Evolutionary conservation across 441 rosid species (phyloP).

Genomic region (Biscutella laevigata): DNA sequence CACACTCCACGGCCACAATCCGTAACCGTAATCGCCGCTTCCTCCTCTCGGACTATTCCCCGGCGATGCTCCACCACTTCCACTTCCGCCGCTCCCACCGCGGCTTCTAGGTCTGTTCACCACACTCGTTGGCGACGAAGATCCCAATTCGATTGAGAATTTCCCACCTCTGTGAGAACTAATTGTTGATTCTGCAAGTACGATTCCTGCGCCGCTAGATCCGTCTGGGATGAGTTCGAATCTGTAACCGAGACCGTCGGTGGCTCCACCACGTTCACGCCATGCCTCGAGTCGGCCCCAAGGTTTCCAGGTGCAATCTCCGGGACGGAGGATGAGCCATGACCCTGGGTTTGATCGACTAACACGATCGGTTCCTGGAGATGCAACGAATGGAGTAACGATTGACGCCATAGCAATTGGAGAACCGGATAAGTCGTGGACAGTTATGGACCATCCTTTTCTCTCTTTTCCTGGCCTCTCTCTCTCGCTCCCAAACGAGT

Average conservation of each 20-base stretch:
- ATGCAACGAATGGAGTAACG: slow-evolving; percentile 82
- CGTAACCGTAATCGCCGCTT: slow-evolving; percentile 64
- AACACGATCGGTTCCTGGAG: slow-evolving; percentile 82
- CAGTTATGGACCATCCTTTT: slow-evolving; percentile 86
- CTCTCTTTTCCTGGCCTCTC: slow-evolving; percentile 67
- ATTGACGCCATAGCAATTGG: slow-evolving; percentile 84
- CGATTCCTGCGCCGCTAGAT: slow-evolving; percentile 52
- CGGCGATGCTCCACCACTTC: slow-evolving; percentile 46
- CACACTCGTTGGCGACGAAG: slow-evolving; percentile 27
- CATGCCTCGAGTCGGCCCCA: slow-evolving; percentile 94
- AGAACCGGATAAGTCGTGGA: slow-evolving; percentile 81
- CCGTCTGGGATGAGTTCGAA: slow-evolving; percentile 67
- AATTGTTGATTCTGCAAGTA: slow-evolving; percentile 56
- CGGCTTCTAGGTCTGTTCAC: slow-evolving; percentile 9
- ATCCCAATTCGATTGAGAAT: slow-evolving; percentile 47
- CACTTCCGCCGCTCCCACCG: slow-evolving; percentile 23
- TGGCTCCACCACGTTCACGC: slow-evolving; percentile 73
- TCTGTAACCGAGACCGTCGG: slow-evolving; percentile 66
- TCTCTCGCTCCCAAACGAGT: slow-evolving; percentile 70
- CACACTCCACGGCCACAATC: slow-evolving; percentile 58
- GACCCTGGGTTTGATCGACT: slow-evolving; percentile 83
- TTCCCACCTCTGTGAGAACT: slow-evolving; percentile 64
- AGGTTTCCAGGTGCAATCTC: slow-evolving; percentile 79
- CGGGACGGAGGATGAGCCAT: slow-evolving; percentile 85
- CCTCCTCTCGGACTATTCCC: slow-evolving; percentile 63